Evolutionary conservation across 257 asterid species (phyloP), one percentile per base, ranked within the genome.

Genomic region (Nicotiana noctiflora): DNA sequence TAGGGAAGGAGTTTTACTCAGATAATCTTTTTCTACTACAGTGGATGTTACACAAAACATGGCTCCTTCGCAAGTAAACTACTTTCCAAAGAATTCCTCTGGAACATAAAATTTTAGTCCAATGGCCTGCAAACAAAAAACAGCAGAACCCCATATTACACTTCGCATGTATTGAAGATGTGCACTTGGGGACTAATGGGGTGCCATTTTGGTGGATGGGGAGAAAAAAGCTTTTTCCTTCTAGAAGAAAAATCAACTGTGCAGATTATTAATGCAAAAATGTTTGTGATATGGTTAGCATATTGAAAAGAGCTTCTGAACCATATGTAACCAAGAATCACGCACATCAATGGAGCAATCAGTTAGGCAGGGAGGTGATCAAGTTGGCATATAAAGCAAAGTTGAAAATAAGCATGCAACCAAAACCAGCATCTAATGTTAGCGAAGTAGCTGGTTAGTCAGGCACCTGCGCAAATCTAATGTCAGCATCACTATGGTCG

Each of bases 401-500:
- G 29, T 67, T 67, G 10, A 18, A 68, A 68, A 40, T 17, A 68
- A 19, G 11, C 11, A 68, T 40, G 77, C n/a, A 40, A 68, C 29
- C 11, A 11, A 0, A 37, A 10, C 9, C 29, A 66, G n/a, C 51
- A 67, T 67, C 76, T 37, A 37, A 3, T 13, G 37, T 21, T 6
- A 19, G 17, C 64, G 27, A 23, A 6, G 46, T 2, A 31, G 60
- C 56, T 3, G 57, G 56, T 19, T 65, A 66, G 31, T 57, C 40
- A 79, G 72, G n/a, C 51, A 93, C 98, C 97, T 96, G 84, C 4
- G 99, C 98, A 89, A 95, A 96, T 90, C 88, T 89, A 83, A 84
- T 88, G 87, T 96, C 99, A 68, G 97, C 95, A 81, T 91, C 95
- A 85, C 98, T 89, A 85, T 96, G 99, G 80, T 96, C 98, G 7